phyloP scores from a whole-genome alignment of 208 protist species.

The Phytomonas francai region DNA sequence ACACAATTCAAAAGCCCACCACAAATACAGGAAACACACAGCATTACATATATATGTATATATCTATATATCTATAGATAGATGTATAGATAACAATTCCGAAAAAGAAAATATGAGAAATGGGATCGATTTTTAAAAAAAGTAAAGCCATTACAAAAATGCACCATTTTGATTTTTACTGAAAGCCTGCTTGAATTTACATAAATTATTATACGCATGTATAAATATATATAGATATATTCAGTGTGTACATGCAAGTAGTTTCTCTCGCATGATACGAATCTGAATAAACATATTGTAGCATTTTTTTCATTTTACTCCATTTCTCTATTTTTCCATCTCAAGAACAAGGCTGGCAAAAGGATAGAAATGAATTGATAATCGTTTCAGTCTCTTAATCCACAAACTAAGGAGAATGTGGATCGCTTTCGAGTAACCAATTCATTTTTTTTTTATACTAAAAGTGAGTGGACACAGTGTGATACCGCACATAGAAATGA shows the following conservation, averaged over 20 bases:
- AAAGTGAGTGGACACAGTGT: background rate
- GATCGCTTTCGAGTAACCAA: background rate
- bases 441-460: background rate
- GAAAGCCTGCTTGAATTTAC: background rate
- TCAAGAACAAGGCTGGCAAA: background rate
- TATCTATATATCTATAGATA: background rate
- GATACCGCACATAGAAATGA: background rate
- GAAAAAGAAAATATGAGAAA: conserved; percentile 7
- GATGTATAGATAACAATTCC: conserved; percentile 6
- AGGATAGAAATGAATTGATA: background rate
- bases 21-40: conserved; percentile 8
- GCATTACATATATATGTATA: background rate
- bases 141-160: conserved; percentile 9
- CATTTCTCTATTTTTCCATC: background rate
- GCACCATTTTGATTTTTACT: background rate
- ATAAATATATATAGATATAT: conserved; percentile 12
- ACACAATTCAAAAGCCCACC: background rate
- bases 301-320: background rate
- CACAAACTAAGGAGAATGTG: background rate
- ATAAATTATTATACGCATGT: conserved; percentile 4
- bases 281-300: background rate
- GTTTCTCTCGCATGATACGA: background rate
- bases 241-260: background rate
- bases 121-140: conserved; percentile 10
- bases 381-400: background rate